Evolutionary conservation across 148 eudicot genomes (phyloP).

Genomic region (Limonium bicolor): DNA sequence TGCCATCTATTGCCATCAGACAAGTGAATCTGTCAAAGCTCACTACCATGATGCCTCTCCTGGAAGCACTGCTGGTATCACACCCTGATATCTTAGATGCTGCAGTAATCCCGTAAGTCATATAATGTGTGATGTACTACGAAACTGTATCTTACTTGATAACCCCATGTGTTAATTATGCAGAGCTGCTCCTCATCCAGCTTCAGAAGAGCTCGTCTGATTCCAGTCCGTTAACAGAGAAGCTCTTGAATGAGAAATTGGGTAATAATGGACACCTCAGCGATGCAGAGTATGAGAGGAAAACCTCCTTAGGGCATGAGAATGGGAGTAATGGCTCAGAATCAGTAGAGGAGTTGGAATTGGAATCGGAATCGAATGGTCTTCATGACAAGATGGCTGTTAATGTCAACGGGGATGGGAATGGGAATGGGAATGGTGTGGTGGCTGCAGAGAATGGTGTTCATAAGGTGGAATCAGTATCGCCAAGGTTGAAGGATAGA

Average conservation of each 20-base stretch:
- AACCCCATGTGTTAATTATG: no score
- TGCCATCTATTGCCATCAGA: no score
- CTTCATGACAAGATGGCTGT: conserved; percentile 1
- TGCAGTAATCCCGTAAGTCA: no score
- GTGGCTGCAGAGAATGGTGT: conserved; percentile 6
- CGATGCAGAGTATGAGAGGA: conserved; percentile 12
- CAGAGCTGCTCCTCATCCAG: no score
- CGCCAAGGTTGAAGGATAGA: conserved; percentile 13
- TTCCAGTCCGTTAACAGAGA: conserved; percentile 9
- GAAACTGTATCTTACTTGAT: no score
- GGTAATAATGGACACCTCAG: conserved; percentile 4
- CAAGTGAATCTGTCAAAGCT: no score
- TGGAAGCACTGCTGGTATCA: no score
- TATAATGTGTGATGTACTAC: no score
- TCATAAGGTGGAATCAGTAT: conserved; percentile 10
- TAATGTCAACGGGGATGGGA: no score
- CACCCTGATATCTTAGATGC: no score
- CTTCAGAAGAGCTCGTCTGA: conserved; percentile 45
- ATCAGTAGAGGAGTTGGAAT: conserved; percentile 7
- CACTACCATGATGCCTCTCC: no score
- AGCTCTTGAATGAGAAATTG: conserved; percentile 9
- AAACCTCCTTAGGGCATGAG: conserved; percentile 3
- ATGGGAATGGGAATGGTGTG: background rate
- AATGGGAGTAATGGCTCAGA: conserved; percentile 1
- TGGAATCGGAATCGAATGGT: conserved; percentile 4